Percentiles rank a stretch among this genome's conserved stretches.
These are phyloP conservation scores for Biancaea sappan DNA, from an alignment of 306 rosid species.

Conservation along the genomic window DNA sequence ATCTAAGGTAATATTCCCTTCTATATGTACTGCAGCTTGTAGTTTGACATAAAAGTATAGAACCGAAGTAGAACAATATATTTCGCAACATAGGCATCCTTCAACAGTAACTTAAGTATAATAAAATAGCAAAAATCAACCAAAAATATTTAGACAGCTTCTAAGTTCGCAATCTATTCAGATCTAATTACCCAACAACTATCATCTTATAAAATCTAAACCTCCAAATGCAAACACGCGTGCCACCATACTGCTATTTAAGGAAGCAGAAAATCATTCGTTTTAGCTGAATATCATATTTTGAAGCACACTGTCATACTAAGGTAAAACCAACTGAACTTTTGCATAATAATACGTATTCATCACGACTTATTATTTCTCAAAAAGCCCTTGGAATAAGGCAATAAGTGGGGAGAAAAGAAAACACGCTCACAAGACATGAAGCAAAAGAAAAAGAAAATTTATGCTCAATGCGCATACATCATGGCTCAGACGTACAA, in stretches of 20 bases:
- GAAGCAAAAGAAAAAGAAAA: background rate
- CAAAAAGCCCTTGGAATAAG: background rate
- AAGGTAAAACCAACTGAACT: background rate
- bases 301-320: too few species aligned
- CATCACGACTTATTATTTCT: background rate
- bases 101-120: background rate
- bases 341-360: background rate
- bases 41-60: constrained; percentile 23
- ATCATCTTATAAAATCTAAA: background rate
- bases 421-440: background rate
- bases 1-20: background rate
- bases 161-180: constrained; percentile 5
- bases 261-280: background rate
- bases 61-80: constrained; percentile 5
- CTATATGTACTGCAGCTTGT: constrained; percentile 10
- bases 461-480: background rate
- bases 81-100: background rate
- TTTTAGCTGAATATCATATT: background rate
- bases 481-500: background rate
- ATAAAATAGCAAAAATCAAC: background rate
- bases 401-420: background rate
- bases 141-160: constrained; percentile 16
- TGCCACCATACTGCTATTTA: background rate
- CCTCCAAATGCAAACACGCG: constrained; percentile 1
- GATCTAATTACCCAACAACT: constrained; percentile 10